A percentile compares a stretch with the other conserved stretches of the same genome.
These are phyloP conservation scores for Heliamphora exappendiculata DNA, from an alignment of 148 eudicot species.

Conservation along the genomic window DNA sequence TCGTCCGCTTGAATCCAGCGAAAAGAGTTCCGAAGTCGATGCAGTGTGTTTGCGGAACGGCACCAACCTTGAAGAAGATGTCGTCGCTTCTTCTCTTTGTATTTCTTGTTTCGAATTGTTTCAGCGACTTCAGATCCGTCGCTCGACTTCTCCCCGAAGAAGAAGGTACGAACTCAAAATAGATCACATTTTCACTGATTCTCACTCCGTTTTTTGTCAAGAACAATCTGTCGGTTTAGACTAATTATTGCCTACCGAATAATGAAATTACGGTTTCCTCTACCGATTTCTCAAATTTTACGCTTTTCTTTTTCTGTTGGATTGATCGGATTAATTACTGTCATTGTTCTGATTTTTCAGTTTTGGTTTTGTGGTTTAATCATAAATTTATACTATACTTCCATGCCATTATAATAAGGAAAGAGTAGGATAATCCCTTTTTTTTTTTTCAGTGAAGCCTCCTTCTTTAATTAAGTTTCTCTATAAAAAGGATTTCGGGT, in stretches of 20 bases:
- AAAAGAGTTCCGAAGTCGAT: background rate
- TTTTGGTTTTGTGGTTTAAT: no score
- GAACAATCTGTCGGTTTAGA: background rate
- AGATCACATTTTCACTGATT: background rate
- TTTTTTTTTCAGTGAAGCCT: no score
- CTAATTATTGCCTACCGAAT: background rate
- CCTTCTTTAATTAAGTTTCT: no score
- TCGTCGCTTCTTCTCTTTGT: background rate
- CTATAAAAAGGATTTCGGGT: no score
- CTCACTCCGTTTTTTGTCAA: background rate
- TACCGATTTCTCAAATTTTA: background rate
- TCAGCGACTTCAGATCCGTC: conserved; percentile 12
- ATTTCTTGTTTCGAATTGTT: conserved; percentile 8
- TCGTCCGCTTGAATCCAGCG: background rate
- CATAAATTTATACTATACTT: no score
- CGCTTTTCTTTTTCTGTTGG: background rate
- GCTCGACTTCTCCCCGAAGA: conserved; percentile 33
- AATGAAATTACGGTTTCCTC: background rate
- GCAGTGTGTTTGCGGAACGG: background rate
- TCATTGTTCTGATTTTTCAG: background rate
- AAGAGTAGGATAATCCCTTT: no score
- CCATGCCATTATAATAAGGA: no score
- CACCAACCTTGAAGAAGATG: background rate
- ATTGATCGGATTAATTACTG: background rate
- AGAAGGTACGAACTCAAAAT: conserved; percentile 28